Base-by-base conservation (phyloP, 2,329 filamentous ascomycete genomes). In the Trichoderma brevicompactum region DNA sequence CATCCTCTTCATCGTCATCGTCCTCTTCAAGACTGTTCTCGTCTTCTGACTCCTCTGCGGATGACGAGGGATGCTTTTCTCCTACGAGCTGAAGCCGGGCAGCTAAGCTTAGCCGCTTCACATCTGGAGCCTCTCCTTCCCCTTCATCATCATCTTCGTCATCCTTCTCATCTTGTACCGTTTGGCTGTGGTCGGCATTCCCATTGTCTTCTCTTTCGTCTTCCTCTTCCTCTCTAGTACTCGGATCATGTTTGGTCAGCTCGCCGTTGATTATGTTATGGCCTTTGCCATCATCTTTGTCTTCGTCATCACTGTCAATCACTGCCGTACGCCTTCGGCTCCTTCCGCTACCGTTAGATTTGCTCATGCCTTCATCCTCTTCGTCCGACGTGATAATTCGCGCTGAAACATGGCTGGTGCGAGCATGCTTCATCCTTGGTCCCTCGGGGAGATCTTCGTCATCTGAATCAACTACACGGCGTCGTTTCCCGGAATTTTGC, bases 391-490 rank as follows among this genome's bases (percentile, higher is more conserved):
- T 62, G 1, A 69, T 63, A 1, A 12, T 23, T n/a, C 19, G 48
- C n/a, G 28, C 34, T n/a, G 52, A 13, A n/a, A 34, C 15, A 13
- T 63, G 68, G 1, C 56, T 53, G 0, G 56, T 66, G 9, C 76
- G 74, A 2, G 68, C 68, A 13, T 72, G 73, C 41, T 75, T 77
- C 1, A 64, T 55, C 6, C 41, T 60, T 2, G 68, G 70, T 17
- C 69, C 69, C 0, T 65, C 69, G 44, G 53, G 69, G 0, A 71
- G 69, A 0, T 72, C 70, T 15, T 74, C 73, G 5, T 75, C 74
- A 9, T 76, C 74, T 0, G 75, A 76, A n/a, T 77, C 77, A 0
- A 69, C 65, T 0, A 78, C 69, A 2, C 74, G 69, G 3, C 68
- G 73, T 0, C 74, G 72, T 49, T 76, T 77, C 5, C 69, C 68